Percentiles rank a stretch among this genome's conserved stretches.
phyloP scores from a whole-genome alignment of 495 filamentous ascomycete species.

The Stereocaulon alpinum region DNA sequence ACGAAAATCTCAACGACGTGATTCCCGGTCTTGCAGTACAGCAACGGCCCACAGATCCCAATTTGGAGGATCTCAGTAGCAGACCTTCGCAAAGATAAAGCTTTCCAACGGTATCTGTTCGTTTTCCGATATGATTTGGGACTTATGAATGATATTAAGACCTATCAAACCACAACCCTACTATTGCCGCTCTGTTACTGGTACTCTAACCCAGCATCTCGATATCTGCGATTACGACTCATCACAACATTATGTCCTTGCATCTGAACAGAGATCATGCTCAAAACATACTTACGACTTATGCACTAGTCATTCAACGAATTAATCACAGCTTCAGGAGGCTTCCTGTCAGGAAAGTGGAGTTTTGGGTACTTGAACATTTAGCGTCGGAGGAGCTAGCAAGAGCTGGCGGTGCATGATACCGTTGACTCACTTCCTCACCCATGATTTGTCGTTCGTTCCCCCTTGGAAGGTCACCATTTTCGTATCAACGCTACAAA shows the following conservation, averaged over 20 bases:
- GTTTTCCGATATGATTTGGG: neutral
- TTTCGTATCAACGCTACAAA: neutral
- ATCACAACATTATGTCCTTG: neutral
- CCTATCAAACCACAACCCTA: too few relatives aligned
- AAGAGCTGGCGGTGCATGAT: neutral
- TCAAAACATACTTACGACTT: neutral
- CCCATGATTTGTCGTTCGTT: neutral
- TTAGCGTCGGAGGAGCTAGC: neutral
- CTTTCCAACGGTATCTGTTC: neutral
- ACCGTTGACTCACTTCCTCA: neutral
- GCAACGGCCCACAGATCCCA: neutral
- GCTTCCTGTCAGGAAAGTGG: neutral
- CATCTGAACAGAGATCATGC: neutral
- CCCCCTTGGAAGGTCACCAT: too few relatives aligned
- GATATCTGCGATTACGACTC: neutral
- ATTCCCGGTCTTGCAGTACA: neutral
- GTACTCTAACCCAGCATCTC: too few relatives aligned
- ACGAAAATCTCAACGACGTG: neutral
- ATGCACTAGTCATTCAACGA: neutral
- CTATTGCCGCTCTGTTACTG: too few relatives aligned
- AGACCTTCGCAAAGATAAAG: neutral
- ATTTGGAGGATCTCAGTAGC: neutral
- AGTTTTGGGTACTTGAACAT: neutral
- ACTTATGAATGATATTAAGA: neutral
- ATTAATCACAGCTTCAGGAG: neutral